Evolutionary conservation across 148 eudicot species (phyloP), one percentile per base, ranked within the genome.

Genomic region (Polygonum maritimum): DNA sequence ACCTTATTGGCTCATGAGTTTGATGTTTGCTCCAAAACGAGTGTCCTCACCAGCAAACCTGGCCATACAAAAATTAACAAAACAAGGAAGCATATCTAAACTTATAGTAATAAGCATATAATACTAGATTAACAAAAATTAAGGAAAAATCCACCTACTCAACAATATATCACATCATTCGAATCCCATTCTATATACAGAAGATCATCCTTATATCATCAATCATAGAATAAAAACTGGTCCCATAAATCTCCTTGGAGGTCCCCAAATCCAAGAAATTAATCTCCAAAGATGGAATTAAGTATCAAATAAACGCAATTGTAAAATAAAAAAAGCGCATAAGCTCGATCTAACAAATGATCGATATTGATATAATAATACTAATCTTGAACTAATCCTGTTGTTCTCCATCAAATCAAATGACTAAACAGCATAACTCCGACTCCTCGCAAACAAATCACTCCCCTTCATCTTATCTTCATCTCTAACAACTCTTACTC

Each of bases 361-460:
- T 26, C 31, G 31, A 26, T 26, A 26, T 26, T 26, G 31, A 26
- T 26, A 26, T 26, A 26, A 26, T 26, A 26, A 26, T 26, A 26
- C 31, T 26, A 26, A 26, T 26, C 31, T 26, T 26, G 31, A 26
- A 0, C 31, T 26, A 26, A 26, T 26, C 31, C 31, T 1, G 31
- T 26, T 26, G 31, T 0, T 26, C 31, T 1, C 31, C 31, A 26
- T 26, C 31, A 26, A 26, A 26, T 26, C 31, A 26, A 26, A 26
- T 26, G 31, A 26, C 1, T 1, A 58, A 22, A 58, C 69, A 45
- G 71, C 71, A 21, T 72, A 72, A 3, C 75, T 72, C 19, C 51
- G 51, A 14, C 54, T 72, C 52, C 75, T 72, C 33, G 75, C 12
- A 72, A 72, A 72, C 75, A 72, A 48, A 19, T 3, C 13, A 45